A percentile compares a stretch with the other conserved stretches of the same genome.
Evolutionary conservation across 2,329 filamentous ascomycete species (phyloP).

Genomic region (Colletotrichum paranaense): DNA sequence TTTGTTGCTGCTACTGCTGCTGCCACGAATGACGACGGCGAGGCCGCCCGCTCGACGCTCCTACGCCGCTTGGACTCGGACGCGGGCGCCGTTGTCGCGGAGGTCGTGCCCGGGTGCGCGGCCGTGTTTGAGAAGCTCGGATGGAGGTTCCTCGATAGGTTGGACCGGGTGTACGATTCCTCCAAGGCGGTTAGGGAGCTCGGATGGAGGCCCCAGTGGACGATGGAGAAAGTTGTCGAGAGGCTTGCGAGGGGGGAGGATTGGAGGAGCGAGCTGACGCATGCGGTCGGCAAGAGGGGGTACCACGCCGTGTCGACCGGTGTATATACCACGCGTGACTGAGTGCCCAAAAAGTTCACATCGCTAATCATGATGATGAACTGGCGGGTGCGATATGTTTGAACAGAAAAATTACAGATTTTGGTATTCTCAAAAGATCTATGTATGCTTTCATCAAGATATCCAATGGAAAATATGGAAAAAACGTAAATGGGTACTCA

Average conservation of each 20-base stretch:
- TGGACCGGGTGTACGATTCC: slow-evolving; percentile 60
- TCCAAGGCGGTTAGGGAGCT: slow-evolving; percentile 53
- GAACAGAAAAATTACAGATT: neutral
- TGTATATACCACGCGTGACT: slow-evolving; percentile 51
- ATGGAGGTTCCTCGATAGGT: slow-evolving; percentile 50
- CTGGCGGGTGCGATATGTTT: too few species aligned
- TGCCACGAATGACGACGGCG: slow-evolving; percentile 38
- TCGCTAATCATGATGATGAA: neutral
- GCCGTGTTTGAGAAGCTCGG: slow-evolving; percentile 45
- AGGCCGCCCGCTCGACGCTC: neutral
- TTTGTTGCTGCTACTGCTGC: slow-evolving; percentile 37
- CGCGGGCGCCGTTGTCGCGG: slow-evolving; percentile 45
- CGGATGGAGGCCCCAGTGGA: slow-evolving; percentile 55
- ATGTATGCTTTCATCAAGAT: slow-evolving; percentile 2
- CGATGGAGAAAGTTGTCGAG: slow-evolving; percentile 49
- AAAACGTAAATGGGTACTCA: neutral
- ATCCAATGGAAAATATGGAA: neutral
- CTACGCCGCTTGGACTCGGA: slow-evolving; percentile 47
- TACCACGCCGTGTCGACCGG: slow-evolving; percentile 57
- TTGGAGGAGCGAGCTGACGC: slow-evolving; percentile 52
- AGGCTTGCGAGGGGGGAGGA: slow-evolving; percentile 47
- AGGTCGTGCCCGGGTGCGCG: slow-evolving; percentile 41
- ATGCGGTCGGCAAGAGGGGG: slow-evolving; percentile 54
- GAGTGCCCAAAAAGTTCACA: slow-evolving; percentile 13
- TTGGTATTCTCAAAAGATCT: slow-evolving; percentile 18